A percentile compares a stretch with the other conserved stretches of the same genome.
phyloP scores from a whole-genome alignment of 768 basidiomycete species.

The Xerocomus spinulosus region DNA sequence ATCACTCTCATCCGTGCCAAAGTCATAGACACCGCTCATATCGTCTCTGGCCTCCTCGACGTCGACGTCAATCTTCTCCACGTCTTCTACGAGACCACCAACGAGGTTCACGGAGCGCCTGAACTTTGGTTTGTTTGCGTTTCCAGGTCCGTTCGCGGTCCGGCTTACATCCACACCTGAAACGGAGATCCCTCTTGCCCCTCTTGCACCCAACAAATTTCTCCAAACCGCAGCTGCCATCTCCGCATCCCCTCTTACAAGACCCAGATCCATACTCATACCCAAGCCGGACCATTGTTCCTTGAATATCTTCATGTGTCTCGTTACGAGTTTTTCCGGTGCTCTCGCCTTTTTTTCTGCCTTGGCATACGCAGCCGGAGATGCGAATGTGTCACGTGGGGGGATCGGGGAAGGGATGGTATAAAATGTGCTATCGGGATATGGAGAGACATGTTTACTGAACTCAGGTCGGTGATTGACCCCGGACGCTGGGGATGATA shows the following conservation, averaged over 20 bases:
- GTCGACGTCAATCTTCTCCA: slow-evolving; percentile 53
- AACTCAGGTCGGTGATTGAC: slow-evolving; percentile 20
- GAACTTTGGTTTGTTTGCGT: slow-evolving; percentile 30
- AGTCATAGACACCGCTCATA: slow-evolving; percentile 69
- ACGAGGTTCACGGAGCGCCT: slow-evolving; percentile 67
- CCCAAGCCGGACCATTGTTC: slow-evolving; percentile 88
- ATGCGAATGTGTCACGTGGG: slow-evolving; percentile 25
- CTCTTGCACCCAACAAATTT: slow-evolving; percentile 82
- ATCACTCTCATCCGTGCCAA: slow-evolving; percentile 45
- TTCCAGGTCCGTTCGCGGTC: slow-evolving; percentile 8
- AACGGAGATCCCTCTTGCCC: slow-evolving; percentile 64
- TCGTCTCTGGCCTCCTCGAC: slow-evolving; percentile 62
- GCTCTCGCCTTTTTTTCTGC: slow-evolving; percentile 42
- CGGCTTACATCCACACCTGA: not conserved
- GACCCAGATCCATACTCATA: slow-evolving; percentile 72
- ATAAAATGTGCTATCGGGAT: slow-evolving; percentile 24
- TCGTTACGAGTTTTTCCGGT: slow-evolving; percentile 73
- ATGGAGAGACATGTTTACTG: slow-evolving; percentile 18
- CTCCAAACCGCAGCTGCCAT: slow-evolving; percentile 89
- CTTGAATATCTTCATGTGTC: slow-evolving; percentile 88
- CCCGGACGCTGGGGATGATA: slow-evolving; percentile 2
- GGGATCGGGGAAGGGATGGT: slow-evolving; percentile 24
- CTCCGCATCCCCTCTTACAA: slow-evolving; percentile 73
- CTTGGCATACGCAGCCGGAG: slow-evolving; percentile 23
- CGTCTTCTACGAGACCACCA: slow-evolving; percentile 58